Evolutionary conservation across 192 early-diverging fungal species (phyloP).

Genomic region (Geranomyces variabilis): DNA sequence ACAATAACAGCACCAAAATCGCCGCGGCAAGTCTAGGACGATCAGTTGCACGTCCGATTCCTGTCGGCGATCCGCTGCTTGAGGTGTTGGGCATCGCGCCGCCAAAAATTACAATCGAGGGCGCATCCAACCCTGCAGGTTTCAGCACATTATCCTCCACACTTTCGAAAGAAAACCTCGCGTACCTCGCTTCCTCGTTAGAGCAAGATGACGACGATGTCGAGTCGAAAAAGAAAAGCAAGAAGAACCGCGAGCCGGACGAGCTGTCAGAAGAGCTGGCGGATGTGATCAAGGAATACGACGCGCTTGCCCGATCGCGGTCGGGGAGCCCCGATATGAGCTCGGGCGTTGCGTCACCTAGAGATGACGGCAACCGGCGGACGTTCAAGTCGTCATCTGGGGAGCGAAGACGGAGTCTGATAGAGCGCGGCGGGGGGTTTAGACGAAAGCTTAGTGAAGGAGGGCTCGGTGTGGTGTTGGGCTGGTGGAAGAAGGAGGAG

Average conservation of each 20-base stretch:
- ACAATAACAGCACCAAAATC: neutral
- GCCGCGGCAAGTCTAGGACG: neutral
- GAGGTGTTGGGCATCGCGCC: neutral
- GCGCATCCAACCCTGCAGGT: neutral
- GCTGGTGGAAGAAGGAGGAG: slow-evolving; percentile 38
- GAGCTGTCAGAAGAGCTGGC: neutral
- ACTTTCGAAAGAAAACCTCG: neutral
- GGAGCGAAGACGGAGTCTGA: slow-evolving; percentile 6
- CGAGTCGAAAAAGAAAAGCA: neutral
- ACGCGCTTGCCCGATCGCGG: neutral
- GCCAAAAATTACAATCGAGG: neutral
- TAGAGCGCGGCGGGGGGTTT: slow-evolving; percentile 7
- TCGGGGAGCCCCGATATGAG: neutral
- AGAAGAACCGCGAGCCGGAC: neutral
- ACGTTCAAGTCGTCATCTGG: neutral
- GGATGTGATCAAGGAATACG: slow-evolving; percentile 2
- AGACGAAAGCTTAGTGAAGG: slow-evolving; percentile 26
- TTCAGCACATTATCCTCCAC: neutral
- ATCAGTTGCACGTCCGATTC: neutral
- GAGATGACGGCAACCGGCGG: too few species aligned
- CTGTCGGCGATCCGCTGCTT: neutral
- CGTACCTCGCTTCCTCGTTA: neutral
- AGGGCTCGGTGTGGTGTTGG: slow-evolving; percentile 17
- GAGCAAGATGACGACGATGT: neutral
- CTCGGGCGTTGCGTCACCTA: neutral